phyloP scores from a whole-genome alignment of 2,329 filamentous ascomycete genomes.

The Penicillium sp. region DNA sequence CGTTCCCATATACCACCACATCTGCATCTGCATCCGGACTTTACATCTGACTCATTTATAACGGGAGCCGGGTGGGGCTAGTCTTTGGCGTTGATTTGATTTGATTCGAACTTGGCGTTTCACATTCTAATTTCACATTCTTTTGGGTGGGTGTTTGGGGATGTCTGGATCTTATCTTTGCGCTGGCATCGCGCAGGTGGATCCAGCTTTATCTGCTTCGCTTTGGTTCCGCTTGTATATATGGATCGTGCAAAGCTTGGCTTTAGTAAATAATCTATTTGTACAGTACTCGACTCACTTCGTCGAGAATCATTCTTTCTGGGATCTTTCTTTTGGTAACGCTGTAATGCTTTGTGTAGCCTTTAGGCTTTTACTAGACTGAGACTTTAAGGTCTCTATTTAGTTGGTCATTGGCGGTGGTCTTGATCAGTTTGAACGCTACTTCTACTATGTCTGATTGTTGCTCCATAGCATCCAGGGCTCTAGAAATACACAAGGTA shows the following conservation, averaged over 20 bases:
- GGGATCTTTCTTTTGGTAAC: too few species aligned
- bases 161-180: slow-evolving; percentile 2
- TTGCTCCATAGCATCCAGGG: too few species aligned
- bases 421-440: too few species aligned
- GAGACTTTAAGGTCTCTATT: too few species aligned
- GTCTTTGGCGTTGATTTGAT: slow-evolving; percentile 7
- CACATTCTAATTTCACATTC: background rate
- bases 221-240: slow-evolving; percentile 18
- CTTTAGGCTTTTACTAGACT: too few species aligned
- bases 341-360: too few species aligned
- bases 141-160: background rate
- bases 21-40: slow-evolving; percentile 24
- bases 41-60: slow-evolving; percentile 4
- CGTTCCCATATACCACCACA: slow-evolving; percentile 19
- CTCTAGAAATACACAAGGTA: too few species aligned
- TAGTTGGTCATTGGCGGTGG: too few species aligned
- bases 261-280: slow-evolving; percentile 19
- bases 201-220: background rate
- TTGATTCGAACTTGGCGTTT: background rate
- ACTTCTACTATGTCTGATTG: too few species aligned
- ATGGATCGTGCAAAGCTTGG: slow-evolving; percentile 4
- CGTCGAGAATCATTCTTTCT: background rate
- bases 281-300: slow-evolving; percentile 13
- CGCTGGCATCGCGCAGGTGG: slow-evolving; percentile 11
- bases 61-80: slow-evolving; percentile 16